Conservation (phyloP, 352 stramenopile genomes). For the Plasmopara viticola region DNA sequence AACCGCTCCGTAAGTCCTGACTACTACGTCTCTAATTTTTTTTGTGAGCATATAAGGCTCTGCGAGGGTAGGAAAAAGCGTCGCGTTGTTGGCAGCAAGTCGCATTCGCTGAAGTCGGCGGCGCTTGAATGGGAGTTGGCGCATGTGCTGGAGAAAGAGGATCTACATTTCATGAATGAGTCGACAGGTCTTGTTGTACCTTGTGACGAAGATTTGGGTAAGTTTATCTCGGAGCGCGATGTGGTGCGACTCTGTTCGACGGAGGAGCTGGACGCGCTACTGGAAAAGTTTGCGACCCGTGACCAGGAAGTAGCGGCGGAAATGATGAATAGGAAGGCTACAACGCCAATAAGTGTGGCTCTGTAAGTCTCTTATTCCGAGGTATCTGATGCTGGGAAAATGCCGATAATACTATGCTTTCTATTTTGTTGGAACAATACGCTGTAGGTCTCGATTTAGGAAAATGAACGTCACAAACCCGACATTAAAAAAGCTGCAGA, state of each 20-base stretch:
- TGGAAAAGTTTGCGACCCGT: conserved; percentile 59
- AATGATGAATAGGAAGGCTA: conserved; percentile 50
- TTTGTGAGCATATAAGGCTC: conserved; percentile 30
- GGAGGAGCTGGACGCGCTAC: conserved; percentile 50
- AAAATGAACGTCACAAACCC: conserved; percentile 57
- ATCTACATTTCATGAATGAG: conserved; percentile 72
- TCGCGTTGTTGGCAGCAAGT: conserved; percentile 39
- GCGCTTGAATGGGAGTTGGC: conserved; percentile 48
- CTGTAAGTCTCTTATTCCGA: conserved; percentile 30
- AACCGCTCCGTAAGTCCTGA: not conserved
- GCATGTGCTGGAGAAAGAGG: conserved; percentile 25
- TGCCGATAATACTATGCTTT: not conserved
- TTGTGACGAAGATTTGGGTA: conserved; percentile 42
- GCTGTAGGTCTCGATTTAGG: conserved; percentile 52
- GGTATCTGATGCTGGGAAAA: not conserved
- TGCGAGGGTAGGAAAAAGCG: conserved; percentile 69
- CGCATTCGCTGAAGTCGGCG: conserved; percentile 35
- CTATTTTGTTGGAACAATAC: not conserved
- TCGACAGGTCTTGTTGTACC: conserved; percentile 65
- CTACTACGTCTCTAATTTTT: conserved; percentile 1
- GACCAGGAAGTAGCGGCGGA: conserved; percentile 55
- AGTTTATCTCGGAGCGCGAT: conserved; percentile 59
- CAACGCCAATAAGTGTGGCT: conserved; percentile 46
- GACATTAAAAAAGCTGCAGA: conserved; percentile 65
- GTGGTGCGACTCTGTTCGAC: conserved; percentile 63